Percentiles rank a stretch among this genome's conserved stretches.
These are phyloP conservation scores for Yarrowia sp. DNA, from an alignment of 805 yeast genomes.

Conservation along the genomic window DNA sequence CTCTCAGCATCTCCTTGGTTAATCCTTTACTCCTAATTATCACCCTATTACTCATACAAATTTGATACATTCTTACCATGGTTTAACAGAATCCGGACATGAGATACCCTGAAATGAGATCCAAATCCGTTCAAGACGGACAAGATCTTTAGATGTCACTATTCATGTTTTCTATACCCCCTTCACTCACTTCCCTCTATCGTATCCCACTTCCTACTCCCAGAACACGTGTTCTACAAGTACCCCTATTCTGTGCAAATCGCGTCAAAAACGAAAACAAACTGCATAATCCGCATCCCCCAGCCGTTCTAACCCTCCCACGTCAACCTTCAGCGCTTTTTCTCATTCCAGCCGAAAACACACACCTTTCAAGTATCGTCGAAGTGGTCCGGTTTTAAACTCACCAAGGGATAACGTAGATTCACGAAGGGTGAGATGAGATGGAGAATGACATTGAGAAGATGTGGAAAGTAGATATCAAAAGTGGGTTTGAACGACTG, in stretches of 20 bases:
- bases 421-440: conserved; percentile 2
- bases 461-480: too few species aligned
- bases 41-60: too few species aligned
- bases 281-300: not conserved
- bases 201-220: not conserved
- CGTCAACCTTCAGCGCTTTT: not conserved
- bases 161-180: too few species aligned
- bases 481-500: too few species aligned
- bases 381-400: not conserved
- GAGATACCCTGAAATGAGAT: too few species aligned
- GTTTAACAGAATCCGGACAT: too few species aligned
- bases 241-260: not conserved
- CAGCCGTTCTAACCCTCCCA: not conserved
- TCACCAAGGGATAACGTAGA: conserved; percentile 10
- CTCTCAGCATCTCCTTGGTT: too few species aligned
- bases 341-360: not conserved
- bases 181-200: too few species aligned
- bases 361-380: not conserved
- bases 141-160: too few species aligned
- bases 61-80: too few species aligned
- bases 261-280: not conserved
- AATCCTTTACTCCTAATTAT: too few species aligned
- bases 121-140: too few species aligned
- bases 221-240: not conserved
- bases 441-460: not conserved